These are phyloP conservation scores for Penstemon davidsonii DNA, from an alignment of 257 asterid species.

Conservation along the genomic window DNA sequence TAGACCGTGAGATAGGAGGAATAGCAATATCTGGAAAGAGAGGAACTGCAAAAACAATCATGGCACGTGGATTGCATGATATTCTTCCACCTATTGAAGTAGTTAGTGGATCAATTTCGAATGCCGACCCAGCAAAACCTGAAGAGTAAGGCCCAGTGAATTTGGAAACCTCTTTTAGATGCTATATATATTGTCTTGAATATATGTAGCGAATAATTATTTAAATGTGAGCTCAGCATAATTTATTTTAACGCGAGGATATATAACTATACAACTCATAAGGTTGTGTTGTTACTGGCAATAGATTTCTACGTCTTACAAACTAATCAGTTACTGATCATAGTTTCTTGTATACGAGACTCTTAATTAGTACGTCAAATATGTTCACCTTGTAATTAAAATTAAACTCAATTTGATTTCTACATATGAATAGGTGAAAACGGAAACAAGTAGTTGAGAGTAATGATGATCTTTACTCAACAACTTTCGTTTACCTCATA, in stretches of 20 bases:
- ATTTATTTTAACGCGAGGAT: background rate
- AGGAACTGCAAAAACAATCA: slow-evolving; percentile 97
- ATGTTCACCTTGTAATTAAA: background rate
- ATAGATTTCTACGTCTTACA: background rate
- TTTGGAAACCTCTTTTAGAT: slow-evolving; percentile 10
- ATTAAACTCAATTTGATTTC: background rate
- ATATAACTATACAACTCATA: background rate
- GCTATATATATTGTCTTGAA: background rate
- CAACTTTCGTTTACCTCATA: background rate
- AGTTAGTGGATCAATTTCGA: slow-evolving; percentile 73
- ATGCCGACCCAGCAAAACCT: slow-evolving; percentile 75
- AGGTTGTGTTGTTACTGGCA: background rate
- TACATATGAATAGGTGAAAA: background rate
- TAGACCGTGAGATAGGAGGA: slow-evolving; percentile 96
- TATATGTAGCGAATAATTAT: background rate
- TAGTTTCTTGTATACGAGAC: background rate
- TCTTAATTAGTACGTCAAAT: background rate
- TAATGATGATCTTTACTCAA: background rate
- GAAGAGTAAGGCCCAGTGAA: slow-evolving; percentile 72
- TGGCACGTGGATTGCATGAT: slow-evolving; percentile 98
- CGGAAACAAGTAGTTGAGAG: background rate
- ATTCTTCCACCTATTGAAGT: slow-evolving; percentile 98
- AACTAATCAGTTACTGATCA: background rate
- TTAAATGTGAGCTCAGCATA: background rate
- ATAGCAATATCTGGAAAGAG: slow-evolving; percentile 96